Evolutionary conservation across 2,329 filamentous ascomycete species (phyloP), one percentile per base, ranked within the genome.

Genomic region (Cadophora luteo-olivacea): DNA sequence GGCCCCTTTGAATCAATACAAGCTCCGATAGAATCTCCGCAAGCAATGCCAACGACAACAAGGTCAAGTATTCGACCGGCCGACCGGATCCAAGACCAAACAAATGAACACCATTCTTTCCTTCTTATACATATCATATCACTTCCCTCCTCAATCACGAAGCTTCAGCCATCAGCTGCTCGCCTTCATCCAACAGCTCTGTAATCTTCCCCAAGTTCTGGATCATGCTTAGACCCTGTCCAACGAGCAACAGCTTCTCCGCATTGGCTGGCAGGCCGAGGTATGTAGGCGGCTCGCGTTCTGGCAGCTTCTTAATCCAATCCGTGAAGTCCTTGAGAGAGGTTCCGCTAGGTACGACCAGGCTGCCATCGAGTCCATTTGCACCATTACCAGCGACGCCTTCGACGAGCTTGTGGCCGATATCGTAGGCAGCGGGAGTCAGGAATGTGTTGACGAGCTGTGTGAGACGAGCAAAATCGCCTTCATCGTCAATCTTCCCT

Each of bases 241-340:
- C 94, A 16, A 97, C 92, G 38, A 99, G 85, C 75, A 99, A 81
- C 78, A 99, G 79, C 82, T 98, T 99, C 88, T 99, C 96, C 24
- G 96, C 96, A 79, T 99, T 97, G 33, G 93, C 93, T 45, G 96
- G 96, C 73, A 99, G 81, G 25, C 96, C 97, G 19, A 99, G 85
- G 78, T 97, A 99, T 0, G 94, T 97, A 4, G 96, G 96, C 33
- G 97, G 97, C 80, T 99, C 96, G 75, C 96, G 89, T 85, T 99
- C 96, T 0, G 96, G 96, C 70, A 99, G 84, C 69, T 88, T 89
- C 75, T 97, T 92, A 70, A 99, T 93, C 97, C 97, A 99, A 48
- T 86, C 85, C 80, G 91, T 90, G 79, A 98, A 98, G 76, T 97
- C 93, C 71, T 90, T 88, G 78, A 97, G 88, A 61, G 88, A 89